These are phyloP conservation scores for Sarocladium kiliense DNA, from an alignment of 2,329 filamentous ascomycete genomes.

Conservation along the genomic window DNA sequence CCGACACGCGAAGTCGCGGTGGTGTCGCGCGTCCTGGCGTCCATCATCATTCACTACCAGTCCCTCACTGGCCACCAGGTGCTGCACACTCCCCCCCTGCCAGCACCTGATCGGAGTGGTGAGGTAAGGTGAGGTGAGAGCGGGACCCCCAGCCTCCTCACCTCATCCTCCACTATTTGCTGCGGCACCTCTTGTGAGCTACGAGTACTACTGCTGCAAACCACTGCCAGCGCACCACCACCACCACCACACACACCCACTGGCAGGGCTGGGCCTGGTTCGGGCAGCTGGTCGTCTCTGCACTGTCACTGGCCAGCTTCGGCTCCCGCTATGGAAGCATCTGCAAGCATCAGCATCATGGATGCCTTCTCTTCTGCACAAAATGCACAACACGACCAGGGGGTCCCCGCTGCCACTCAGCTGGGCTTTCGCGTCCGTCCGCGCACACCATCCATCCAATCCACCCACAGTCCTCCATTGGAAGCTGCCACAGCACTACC, in stretches of 20 bases:
- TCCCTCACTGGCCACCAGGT: neutral
- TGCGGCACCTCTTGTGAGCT: too few relatives aligned
- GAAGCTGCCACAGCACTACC: neutral
- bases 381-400: slow-evolving; percentile 9
- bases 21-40: slow-evolving; percentile 3
- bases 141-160: slow-evolving; percentile 7
- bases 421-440: neutral
- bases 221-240: slow-evolving; percentile 6
- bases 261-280: slow-evolving; percentile 6
- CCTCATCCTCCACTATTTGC: neutral
- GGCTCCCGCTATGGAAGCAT: neutral
- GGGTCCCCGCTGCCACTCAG: neutral
- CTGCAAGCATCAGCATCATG: slow-evolving; percentile 5
- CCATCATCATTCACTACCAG: neutral
- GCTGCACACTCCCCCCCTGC: slow-evolving; percentile 8
- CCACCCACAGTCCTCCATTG: too few relatives aligned
- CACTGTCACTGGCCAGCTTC: neutral
- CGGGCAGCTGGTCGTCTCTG: neutral
- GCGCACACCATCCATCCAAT: neutral
- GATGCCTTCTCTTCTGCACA: slow-evolving; percentile 1
- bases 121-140: too few relatives aligned
- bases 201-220: neutral
- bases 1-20: neutral
- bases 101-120: neutral
- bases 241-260: neutral